A percentile compares a stretch with the other conserved stretches of the same genome.
phyloP scores from a whole-genome alignment of 2,329 filamentous ascomycete genomes.

The Xylariaceae sp. region DNA sequence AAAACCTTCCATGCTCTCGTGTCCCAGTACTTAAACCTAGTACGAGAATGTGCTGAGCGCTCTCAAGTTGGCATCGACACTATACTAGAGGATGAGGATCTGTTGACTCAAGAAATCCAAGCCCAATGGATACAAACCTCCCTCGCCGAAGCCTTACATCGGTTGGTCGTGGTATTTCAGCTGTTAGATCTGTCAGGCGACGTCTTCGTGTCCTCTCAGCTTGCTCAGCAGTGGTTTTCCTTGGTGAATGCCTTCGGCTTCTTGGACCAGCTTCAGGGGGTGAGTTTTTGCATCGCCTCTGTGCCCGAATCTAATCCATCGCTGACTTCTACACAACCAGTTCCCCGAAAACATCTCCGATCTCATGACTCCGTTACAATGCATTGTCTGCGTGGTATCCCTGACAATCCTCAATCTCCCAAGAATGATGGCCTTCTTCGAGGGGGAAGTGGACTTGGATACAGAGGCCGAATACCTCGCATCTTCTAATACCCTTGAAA shows the following conservation, averaged over 20 bases:
- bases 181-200: slow-evolving; percentile 62
- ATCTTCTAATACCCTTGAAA: slow-evolving; percentile 68
- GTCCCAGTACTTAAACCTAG: slow-evolving; percentile 50
- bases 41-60: slow-evolving; percentile 52
- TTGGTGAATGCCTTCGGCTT: slow-evolving; percentile 71
- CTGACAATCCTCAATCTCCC: slow-evolving; percentile 71
- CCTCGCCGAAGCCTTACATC: slow-evolving; percentile 70
- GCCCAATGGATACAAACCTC: slow-evolving; percentile 36
- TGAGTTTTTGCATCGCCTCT: slow-evolving; percentile 42
- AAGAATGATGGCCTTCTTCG: slow-evolving; percentile 58
- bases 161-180: slow-evolving; percentile 73
- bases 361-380: slow-evolving; percentile 67
- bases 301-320: slow-evolving; percentile 32
- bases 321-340: slow-evolving; percentile 38
- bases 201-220: slow-evolving; percentile 58
- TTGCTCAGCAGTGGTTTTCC: slow-evolving; percentile 74
- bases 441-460: slow-evolving; percentile 50
- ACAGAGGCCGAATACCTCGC: slow-evolving; percentile 62
- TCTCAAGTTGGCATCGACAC: slow-evolving; percentile 52
- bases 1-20: slow-evolving; percentile 49
- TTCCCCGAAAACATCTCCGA: slow-evolving; percentile 37
- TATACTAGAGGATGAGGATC: slow-evolving; percentile 51
- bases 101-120: slow-evolving; percentile 31
- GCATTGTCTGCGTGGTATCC: slow-evolving; percentile 70
- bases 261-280: slow-evolving; percentile 63